Evolutionary conservation across 208 protist genomes (phyloP).

Genomic region (Crithidia sp.): DNA sequence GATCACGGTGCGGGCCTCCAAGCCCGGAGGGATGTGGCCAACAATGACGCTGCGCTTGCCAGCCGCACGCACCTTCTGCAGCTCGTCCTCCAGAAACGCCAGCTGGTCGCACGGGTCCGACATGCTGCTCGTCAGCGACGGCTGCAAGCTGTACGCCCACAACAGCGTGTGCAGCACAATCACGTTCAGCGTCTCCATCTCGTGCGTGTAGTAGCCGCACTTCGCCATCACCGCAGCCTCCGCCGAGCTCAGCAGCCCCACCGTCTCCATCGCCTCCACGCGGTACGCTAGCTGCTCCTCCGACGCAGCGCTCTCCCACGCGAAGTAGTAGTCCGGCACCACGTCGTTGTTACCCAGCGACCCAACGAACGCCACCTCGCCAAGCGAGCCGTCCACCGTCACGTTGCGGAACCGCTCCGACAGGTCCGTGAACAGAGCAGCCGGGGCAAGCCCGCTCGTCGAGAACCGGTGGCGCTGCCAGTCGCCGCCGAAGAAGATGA

Average conservation of each 20-base stretch:
- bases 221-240: constrained; percentile 46
- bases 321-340: constrained; percentile 71
- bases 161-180: constrained; percentile 81
- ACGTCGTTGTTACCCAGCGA: constrained; percentile 84
- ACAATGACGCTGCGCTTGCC: constrained; percentile 74
- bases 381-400: constrained; percentile 26
- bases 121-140: constrained; percentile 37
- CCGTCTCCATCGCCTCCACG: constrained; percentile 30
- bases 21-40: constrained; percentile 73
- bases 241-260: constrained; percentile 33
- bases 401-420: constrained; percentile 18
- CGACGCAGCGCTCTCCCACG: constrained; percentile 28
- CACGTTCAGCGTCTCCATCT: constrained; percentile 34
- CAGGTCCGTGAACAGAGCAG: constrained; percentile 21
- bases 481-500: constrained; percentile 63
- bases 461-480: constrained; percentile 70
- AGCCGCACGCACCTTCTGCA: constrained; percentile 40
- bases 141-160: constrained; percentile 53
- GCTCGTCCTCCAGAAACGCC: constrained; percentile 50
- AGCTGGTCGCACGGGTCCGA: constrained; percentile 82
- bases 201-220: constrained; percentile 73
- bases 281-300: constrained; percentile 34
- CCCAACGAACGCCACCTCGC: constrained; percentile 28
- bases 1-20: constrained; percentile 44
- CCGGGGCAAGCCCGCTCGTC: constrained; percentile 19